A percentile compares a stretch with the other conserved stretches of the same genome.
These are phyloP conservation scores for Neotropicomus parvogracilis DNA, from an alignment of 1,284 basidiomycete species.

Conservation along the genomic window DNA sequence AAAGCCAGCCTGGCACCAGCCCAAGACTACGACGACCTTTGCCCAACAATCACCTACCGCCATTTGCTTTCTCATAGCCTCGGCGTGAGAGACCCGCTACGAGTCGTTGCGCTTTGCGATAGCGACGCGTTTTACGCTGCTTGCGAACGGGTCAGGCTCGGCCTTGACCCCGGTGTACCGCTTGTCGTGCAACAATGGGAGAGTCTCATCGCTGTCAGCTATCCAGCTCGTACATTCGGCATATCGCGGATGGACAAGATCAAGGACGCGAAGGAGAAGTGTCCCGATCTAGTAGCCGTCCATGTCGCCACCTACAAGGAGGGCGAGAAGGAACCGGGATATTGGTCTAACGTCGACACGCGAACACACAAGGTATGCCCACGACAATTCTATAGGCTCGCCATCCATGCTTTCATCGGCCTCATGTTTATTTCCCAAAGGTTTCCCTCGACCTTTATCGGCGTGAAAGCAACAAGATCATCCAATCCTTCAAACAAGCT, in stretches of 20 bases:
- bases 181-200: constrained; percentile 95
- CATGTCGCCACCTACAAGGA: constrained; percentile 96
- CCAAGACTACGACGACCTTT: constrained; percentile 54
- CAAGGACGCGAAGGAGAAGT: constrained; percentile 79
- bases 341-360: constrained; percentile 84
- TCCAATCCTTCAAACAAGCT: constrained; percentile 79
- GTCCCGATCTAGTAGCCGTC: constrained; percentile 80
- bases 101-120: constrained; percentile 87
- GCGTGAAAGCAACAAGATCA: constrained; percentile 85
- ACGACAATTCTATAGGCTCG: background rate
- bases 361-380: constrained; percentile 85
- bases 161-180: constrained; percentile 69
- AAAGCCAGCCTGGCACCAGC: constrained; percentile 47
- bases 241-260: constrained; percentile 83
- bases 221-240: constrained; percentile 86
- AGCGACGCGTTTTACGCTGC: constrained; percentile 92
- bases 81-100: constrained; percentile 65
- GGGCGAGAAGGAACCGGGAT: constrained; percentile 83
- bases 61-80: constrained; percentile 62
- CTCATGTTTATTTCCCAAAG: constrained; percentile 38
- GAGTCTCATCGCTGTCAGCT: constrained; percentile 89
- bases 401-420: background rate
- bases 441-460: constrained; percentile 95
- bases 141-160: constrained; percentile 84
- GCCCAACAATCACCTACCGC: constrained; percentile 68